Evolutionary conservation across 371 early-diverging fungal species (phyloP), one percentile per base, ranked within the genome.

Genomic region (Apophysomyces elegans): DNA sequence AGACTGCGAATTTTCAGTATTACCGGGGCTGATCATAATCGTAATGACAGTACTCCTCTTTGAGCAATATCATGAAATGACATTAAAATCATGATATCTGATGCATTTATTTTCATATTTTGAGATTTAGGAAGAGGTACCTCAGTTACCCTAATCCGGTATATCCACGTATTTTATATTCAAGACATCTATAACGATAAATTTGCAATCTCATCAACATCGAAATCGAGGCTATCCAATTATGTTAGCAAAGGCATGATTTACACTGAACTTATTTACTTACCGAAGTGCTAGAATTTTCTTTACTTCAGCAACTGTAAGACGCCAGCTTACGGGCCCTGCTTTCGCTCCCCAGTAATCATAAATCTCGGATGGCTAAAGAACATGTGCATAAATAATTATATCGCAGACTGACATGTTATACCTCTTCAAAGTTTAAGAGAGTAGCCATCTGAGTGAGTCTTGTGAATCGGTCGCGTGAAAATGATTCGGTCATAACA

Each of bases 391-490:
- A 4, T 5, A 47, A 32, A 39, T 37, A 16, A 38, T 32, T 0
- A 21, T 37, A 26, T 45, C 11, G 9, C 38, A 16, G 26, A n/a
- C 71, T 26, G 32, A 26, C 32, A 26, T 26, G 32, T 26, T 26
- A 26, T 70, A 88, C 87, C 64, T 76, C 77, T 74, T 96, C 96
- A 70, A 93, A 78, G 39, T 92, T 94, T 50, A 96, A 71, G 41
- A 95, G 58, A 32, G 84, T 91, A 7, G 93, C 83, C 75, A 94
- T 92, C 72, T 95, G 95, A 50, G 85, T 87, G 14, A 97, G 81
- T 37, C 94, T 80, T 4, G 92, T 85, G 64, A 95, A 89, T 63
- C 83, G 84, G 62, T 92, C 92, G 21, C 97, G 81, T 26, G 90
- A 75, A 2, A 88, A 69, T 83, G 86, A 87, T 7, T 83, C 81